phyloP scores from a whole-genome alignment of 768 basidiomycete genomes.

The Plicaturopsis crispa region DNA sequence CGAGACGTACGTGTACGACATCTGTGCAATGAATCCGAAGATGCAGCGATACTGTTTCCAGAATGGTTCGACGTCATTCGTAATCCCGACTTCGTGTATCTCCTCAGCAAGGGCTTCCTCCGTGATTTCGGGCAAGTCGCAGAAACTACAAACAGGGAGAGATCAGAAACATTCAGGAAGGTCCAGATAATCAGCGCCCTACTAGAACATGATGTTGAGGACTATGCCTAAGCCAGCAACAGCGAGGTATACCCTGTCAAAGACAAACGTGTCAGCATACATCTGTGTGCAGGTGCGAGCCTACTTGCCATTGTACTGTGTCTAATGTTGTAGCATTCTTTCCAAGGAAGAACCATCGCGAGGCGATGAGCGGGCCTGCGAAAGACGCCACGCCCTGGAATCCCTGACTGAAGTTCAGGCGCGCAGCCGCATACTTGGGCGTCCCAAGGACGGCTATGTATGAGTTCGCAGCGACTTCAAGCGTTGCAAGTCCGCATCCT shows the following conservation, averaged over 20 bases:
- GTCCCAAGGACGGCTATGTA: conserved; percentile 66
- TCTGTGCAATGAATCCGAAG: conserved; percentile 70
- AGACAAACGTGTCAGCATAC: conserved; percentile 3
- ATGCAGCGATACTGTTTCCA: conserved; percentile 64
- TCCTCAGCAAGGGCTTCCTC: conserved; percentile 55
- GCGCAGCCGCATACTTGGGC: conserved; percentile 63
- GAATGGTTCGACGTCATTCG: conserved; percentile 45
- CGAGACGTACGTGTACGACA: conserved; percentile 46
- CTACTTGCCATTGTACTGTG: conserved; percentile 57
- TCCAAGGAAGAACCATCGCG: conserved; percentile 67
- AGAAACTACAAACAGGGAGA: conserved; percentile 37
- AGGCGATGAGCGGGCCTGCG: conserved; percentile 67
- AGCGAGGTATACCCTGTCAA: conserved; percentile 52
- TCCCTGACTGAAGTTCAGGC: conserved; percentile 75
- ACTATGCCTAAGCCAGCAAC: conserved; percentile 55
- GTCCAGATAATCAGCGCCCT: conserved; percentile 15
- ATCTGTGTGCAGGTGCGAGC: too few species aligned
- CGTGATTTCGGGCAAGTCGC: conserved; percentile 61
- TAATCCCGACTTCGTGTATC: conserved; percentile 32
- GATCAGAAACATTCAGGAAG: not conserved
- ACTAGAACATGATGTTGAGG: conserved; percentile 63
- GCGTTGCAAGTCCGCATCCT: conserved; percentile 59
- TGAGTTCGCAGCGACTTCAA: conserved; percentile 76
- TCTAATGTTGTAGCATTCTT: conserved; percentile 52
- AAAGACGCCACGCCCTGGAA: conserved; percentile 75